Evolutionary conservation across 345 rosid species (phyloP).

Genomic region (Eucalyptus marginata): DNA sequence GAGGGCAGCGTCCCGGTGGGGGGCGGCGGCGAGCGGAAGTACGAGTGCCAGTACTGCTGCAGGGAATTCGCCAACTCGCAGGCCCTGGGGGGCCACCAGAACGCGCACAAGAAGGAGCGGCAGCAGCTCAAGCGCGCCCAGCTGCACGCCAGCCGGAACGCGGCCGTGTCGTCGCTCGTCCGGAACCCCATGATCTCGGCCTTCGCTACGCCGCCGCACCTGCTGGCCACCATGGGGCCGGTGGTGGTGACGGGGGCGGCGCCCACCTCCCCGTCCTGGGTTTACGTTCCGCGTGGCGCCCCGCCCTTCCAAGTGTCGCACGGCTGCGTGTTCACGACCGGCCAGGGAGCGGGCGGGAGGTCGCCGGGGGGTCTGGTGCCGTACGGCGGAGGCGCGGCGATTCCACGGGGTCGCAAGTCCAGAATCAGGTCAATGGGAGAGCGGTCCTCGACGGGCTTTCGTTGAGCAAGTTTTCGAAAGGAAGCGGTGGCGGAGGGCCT

Average conservation of each 20-base stretch:
- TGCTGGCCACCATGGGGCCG: constrained; percentile 32
- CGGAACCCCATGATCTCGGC: constrained; percentile 88
- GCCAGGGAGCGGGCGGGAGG: constrained; percentile 19
- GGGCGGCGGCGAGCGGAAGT: constrained; percentile 40
- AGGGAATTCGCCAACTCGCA: constrained; percentile 75
- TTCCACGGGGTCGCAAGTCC: constrained; percentile 1
- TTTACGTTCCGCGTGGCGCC: constrained; percentile 65
- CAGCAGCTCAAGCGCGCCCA: constrained; percentile 76
- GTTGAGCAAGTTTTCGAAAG: constrained; percentile 52
- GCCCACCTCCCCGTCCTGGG: constrained; percentile 47
- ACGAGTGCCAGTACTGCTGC: constrained; percentile 77
- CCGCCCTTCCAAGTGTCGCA: constrained; percentile 80
- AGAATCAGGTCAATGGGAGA: constrained; percentile 11
- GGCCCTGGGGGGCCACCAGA: constrained; percentile 78
- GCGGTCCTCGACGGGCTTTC: constrained; percentile 29
- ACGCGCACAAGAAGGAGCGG: constrained; percentile 80
- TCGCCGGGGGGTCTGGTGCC: constrained; percentile 8
- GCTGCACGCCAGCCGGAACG: constrained; percentile 51
- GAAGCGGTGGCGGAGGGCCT: constrained; percentile 44
- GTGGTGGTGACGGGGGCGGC: constrained; percentile 21
- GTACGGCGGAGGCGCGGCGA: constrained; percentile 29
- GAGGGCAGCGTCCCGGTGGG: background rate
- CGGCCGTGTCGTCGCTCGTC: constrained; percentile 51
- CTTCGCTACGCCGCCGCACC: constrained; percentile 78
- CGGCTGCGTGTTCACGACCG: constrained; percentile 32